Evolutionary conservation across 345 rosid genomes (phyloP), one percentile per base, ranked within the genome.

Genomic region (Cardamine resedifolia): DNA sequence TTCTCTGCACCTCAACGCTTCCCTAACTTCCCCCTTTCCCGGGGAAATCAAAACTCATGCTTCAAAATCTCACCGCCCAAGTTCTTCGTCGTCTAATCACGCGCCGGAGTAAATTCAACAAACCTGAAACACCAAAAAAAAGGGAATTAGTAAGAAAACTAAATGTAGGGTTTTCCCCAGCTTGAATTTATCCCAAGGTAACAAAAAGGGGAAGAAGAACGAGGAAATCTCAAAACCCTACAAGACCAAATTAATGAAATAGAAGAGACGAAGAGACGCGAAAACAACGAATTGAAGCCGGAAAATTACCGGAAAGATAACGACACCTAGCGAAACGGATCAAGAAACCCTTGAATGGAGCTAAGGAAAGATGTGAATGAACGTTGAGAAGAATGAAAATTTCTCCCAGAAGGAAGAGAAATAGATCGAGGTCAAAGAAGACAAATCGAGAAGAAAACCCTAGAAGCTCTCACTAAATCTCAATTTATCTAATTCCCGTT

Each of bases 31-130:
- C 88, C 83, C 85, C 80, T 87, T 71, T 57, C 28, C 90, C 85
- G 58, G 92, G 96, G 85, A 87, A 82, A 64, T 86, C 74, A 85
- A 91, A 73, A 88, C 90, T 88, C 99, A 96, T 95, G 66, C 93
- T 89, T 79, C 90, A 64, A 66, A 66, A 57, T 73, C 68, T 52
- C 68, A 55, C 74, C 74, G 65, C 67, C 63, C 43, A 73, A 64
- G 43, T 59, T 58, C 63, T 51, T n/a, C 56, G 39, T 16, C 69
- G 36, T 57, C 5, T 41, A n/a, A 10, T 27, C 58, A 53, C 60
- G 19, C 69, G 10, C 60, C 41, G 26, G 44, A 62, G 26, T 63
- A 71, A 77, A 79, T 76, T 77, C 77, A 52, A 65, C 78, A 75
- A 76, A 48, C 85, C 89, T 79, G 73, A n/a, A 61, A 45, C 81